These are phyloP conservation scores for Murraya paniculata DNA, from an alignment of 345 rosid genomes.

Conservation along the genomic window DNA sequence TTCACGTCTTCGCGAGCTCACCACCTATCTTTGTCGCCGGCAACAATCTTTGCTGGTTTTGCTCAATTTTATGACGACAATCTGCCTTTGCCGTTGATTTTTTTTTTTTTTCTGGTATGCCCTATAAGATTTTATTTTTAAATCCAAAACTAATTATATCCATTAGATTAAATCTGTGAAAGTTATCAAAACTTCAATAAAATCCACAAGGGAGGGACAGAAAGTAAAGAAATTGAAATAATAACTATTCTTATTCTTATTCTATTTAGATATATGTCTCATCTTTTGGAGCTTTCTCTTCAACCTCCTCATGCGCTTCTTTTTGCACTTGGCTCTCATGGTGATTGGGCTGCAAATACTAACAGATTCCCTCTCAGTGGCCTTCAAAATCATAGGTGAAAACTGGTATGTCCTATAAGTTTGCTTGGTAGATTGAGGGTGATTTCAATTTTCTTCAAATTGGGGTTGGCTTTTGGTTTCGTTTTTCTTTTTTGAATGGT, in stretches of 20 bases:
- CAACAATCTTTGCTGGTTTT: too few species aligned
- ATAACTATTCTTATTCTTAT: neutral
- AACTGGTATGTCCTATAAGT: too few species aligned
- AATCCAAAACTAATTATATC: neutral
- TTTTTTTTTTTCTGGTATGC: too few species aligned
- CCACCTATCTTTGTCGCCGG: too few species aligned
- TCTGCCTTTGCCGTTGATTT: too few species aligned
- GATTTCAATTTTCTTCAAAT: too few species aligned
- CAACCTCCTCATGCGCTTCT: constrained; percentile 39
- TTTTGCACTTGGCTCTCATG: constrained; percentile 34
- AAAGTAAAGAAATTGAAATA: neutral
- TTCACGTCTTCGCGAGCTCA: too few species aligned
- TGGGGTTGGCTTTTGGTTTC: neutral
- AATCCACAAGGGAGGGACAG: neutral
- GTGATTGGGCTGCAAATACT: constrained; percentile 5
- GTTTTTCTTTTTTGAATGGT: too few species aligned
- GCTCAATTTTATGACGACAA: too few species aligned
- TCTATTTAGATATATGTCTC: constrained; percentile 39
- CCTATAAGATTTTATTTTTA: too few species aligned
- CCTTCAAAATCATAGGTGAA: neutral
- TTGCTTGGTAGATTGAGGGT: too few species aligned
- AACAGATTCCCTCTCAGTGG: neutral
- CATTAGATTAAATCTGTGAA: constrained; percentile 7
- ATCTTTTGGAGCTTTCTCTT: constrained; percentile 39
- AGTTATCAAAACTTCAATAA: neutral